phyloP scores from a whole-genome alignment of 495 filamentous ascomycete species.

The Aspergillus wentii region DNA sequence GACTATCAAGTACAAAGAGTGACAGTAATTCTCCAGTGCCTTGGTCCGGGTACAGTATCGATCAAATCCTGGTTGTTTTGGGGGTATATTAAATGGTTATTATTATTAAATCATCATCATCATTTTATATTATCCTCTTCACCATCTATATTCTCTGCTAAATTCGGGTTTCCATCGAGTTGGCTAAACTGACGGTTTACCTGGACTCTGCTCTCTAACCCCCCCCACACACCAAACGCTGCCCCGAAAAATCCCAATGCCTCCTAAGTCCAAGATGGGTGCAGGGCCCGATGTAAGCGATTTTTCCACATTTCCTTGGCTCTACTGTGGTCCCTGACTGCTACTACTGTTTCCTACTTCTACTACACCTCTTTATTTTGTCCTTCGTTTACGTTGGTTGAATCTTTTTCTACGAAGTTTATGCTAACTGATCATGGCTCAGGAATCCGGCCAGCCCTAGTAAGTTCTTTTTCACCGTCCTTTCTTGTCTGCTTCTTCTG shows the following conservation, averaged over 20 bases:
- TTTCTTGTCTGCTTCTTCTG: not conserved
- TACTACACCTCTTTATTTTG: too few species aligned
- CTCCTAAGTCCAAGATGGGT: constrained; percentile 9
- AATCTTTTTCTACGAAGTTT: not conserved
- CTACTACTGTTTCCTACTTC: constrained; percentile 1
- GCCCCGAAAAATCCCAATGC: constrained; percentile 4
- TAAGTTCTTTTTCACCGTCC: constrained; percentile 11
- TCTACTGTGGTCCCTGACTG: not conserved
- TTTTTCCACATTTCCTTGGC: constrained; percentile 3
- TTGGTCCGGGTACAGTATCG: too few species aligned
- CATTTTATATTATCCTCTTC: too few species aligned
- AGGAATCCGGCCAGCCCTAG: constrained; percentile 15
- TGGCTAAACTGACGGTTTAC: too few species aligned
- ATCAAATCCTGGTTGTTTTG: too few species aligned
- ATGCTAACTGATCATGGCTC: constrained; percentile 23
- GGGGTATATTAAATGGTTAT: too few species aligned
- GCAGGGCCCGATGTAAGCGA: constrained; percentile 13
- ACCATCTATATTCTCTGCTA: too few species aligned
- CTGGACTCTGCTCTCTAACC: too few species aligned
- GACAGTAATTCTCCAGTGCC: too few species aligned
- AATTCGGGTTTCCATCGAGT: too few species aligned
- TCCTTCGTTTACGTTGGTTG: not conserved
- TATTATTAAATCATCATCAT: too few species aligned
- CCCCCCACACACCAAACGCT: constrained; percentile 10
- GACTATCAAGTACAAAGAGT: too few species aligned